Percentiles rank a stretch among this genome's conserved stretches.
These are phyloP conservation scores for Ophiostoma sp. DNA, from an alignment of 2,329 filamentous ascomycete species.

Conservation along the genomic window DNA sequence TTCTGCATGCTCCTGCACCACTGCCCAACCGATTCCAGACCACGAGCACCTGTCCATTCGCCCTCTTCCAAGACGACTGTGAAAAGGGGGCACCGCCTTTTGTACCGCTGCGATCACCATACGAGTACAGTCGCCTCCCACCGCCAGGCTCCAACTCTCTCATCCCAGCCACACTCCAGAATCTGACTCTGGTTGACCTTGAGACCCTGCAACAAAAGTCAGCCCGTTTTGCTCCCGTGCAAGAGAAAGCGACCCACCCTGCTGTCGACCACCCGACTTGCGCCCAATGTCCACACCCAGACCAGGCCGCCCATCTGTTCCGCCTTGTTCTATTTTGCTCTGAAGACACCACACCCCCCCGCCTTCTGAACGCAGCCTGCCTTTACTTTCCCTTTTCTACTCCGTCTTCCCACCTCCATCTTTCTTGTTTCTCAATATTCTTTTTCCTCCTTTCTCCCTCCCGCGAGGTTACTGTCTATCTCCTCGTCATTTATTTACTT, in stretches of 20 bases:
- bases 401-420: constrained; percentile 8
- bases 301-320: not conserved
- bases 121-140: not conserved
- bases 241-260: constrained; percentile 1
- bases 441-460: constrained; percentile 6
- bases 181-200: not conserved
- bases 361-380: constrained; percentile 13
- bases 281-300: constrained; percentile 8
- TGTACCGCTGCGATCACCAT: not conserved
- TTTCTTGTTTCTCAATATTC: not conserved
- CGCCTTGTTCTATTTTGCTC: not conserved
- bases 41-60: not conserved
- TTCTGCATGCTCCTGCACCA: constrained; percentile 18
- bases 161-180: not conserved
- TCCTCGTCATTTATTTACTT: not conserved
- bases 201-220: not conserved
- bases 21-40: constrained; percentile 18
- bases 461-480: not conserved
- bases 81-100: not conserved
- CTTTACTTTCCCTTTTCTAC: constrained; percentile 9
- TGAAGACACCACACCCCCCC: not conserved
- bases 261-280: not conserved
- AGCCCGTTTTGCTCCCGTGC: not conserved
- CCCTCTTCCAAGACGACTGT: not conserved
- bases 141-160: not conserved